A percentile compares a stretch with the other conserved stretches of the same genome.
phyloP scores from a whole-genome alignment of 1,284 basidiomycete species.

The Irpex sp. region DNA sequence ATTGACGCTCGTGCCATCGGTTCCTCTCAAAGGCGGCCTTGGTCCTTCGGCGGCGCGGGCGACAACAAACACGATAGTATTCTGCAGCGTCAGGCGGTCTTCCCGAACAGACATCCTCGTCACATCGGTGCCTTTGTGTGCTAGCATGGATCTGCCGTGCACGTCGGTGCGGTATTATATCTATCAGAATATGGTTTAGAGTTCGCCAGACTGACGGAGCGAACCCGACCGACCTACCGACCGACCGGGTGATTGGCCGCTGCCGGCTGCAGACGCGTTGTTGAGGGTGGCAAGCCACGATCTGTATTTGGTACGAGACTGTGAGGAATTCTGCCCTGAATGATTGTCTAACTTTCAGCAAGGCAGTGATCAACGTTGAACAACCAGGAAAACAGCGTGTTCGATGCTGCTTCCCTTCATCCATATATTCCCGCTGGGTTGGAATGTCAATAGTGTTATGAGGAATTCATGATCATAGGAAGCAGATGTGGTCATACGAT shows the following conservation, averaged over 20 bases:
- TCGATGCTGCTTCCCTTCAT: background rate
- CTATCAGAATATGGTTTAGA: background rate
- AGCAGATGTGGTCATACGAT: background rate
- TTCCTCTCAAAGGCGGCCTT: background rate
- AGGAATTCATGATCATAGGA: background rate
- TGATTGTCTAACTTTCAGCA: background rate
- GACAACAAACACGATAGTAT: background rate
- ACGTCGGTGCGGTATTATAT: background rate
- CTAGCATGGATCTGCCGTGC: background rate
- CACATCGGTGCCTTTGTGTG: background rate
- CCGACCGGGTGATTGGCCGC: background rate
- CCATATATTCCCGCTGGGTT: background rate
- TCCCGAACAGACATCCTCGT: background rate
- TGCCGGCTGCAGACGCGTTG: background rate
- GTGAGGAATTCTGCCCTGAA: background rate
- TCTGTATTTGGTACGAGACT: too few species aligned
- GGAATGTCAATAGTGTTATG: background rate
- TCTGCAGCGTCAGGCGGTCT: background rate
- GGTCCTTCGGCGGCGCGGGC: too few species aligned
- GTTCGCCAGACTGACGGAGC: background rate
- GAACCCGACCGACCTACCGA: background rate
- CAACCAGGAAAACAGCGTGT: background rate
- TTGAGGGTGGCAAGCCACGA: background rate
- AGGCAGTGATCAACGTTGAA: background rate
- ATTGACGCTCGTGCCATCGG: background rate